Percentiles rank a stretch among this genome's conserved stretches.
These are phyloP conservation scores for Citrus maxima DNA, from an alignment of 345 rosid genomes.

Conservation along the genomic window DNA sequence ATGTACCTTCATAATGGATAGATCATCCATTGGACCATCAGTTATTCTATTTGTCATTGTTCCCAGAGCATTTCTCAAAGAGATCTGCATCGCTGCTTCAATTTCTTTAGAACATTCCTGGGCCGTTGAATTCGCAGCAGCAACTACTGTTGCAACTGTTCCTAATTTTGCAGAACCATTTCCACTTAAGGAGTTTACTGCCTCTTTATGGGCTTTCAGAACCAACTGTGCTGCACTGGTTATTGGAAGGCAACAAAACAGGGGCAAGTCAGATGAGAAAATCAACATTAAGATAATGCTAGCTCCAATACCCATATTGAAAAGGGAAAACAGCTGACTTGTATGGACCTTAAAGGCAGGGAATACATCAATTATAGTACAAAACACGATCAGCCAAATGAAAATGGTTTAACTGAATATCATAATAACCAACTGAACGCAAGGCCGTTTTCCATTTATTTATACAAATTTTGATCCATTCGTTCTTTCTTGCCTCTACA, in stretches of 20 bases:
- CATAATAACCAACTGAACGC: not conserved
- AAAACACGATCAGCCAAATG: not conserved
- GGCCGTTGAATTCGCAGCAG: constrained; percentile 98
- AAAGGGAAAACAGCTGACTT: not conserved
- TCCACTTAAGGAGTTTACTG: constrained; percentile 90
- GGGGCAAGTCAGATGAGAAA: not conserved
- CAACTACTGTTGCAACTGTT: constrained; percentile 91
- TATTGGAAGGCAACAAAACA: constrained; percentile 12
- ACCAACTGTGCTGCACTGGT: constrained; percentile 90
- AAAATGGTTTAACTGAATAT: not conserved
- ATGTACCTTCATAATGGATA: constrained; percentile 86
- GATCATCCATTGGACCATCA: constrained; percentile 93
- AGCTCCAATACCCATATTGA: not conserved
- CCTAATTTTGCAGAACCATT: constrained; percentile 86
- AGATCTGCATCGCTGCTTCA: constrained; percentile 96
- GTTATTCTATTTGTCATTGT: constrained; percentile 46
- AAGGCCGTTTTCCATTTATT: too few species aligned
- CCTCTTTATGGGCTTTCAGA: constrained; percentile 93
- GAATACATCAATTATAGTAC: not conserved
- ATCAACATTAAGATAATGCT: not conserved
- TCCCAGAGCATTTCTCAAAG: constrained; percentile 88
- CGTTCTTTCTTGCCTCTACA: not conserved
- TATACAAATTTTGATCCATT: not conserved
- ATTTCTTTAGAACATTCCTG: constrained; percentile 92
- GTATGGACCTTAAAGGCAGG: not conserved